These are phyloP conservation scores for Colletotrichum filicis DNA, from an alignment of 2,329 filamentous ascomycete species.

Conservation along the genomic window DNA sequence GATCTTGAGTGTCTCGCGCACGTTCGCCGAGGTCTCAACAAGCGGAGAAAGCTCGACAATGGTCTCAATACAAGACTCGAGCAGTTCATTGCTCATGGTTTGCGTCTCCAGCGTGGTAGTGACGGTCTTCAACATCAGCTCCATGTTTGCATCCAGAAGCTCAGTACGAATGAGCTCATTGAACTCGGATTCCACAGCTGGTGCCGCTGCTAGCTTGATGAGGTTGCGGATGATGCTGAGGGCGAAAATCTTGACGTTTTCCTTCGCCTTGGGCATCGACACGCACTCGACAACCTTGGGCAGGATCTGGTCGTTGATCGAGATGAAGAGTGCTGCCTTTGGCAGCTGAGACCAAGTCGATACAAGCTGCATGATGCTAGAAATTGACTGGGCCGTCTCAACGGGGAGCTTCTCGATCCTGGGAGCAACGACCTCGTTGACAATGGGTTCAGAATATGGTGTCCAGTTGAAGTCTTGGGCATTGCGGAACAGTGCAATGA, in stretches of 20 bases:
- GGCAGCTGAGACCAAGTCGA: conserved; percentile 81
- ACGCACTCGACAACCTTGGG: conserved; percentile 79
- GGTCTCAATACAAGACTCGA: conserved; percentile 82
- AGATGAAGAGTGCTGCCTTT: conserved; percentile 75
- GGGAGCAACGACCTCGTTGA: conserved; percentile 80
- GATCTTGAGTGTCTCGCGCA: conserved; percentile 82
- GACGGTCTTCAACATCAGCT: conserved; percentile 74
- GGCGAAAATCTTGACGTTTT: conserved; percentile 86
- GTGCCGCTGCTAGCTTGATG: conserved; percentile 67
- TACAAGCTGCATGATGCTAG: conserved; percentile 83
- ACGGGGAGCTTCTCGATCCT: conserved; percentile 81
- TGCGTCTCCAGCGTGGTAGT: conserved; percentile 72
- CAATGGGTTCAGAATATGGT: conserved; percentile 75
- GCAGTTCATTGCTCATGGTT: conserved; percentile 75
- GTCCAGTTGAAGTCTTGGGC: conserved; percentile 78
- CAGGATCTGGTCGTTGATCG: conserved; percentile 71
- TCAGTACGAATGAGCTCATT: conserved; percentile 64
- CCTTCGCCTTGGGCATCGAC: conserved; percentile 78
- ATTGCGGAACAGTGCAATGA: conserved; percentile 82
- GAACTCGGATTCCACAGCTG: conserved; percentile 65
- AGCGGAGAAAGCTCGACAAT: conserved; percentile 81
- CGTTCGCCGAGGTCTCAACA: conserved; percentile 74
- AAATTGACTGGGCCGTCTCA: conserved; percentile 91
- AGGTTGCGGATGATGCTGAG: conserved; percentile 80
- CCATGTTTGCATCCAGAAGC: conserved; percentile 67